Conservation (phyloP, 768 basidiomycete species). For the Suillus brevipes region DNA sequence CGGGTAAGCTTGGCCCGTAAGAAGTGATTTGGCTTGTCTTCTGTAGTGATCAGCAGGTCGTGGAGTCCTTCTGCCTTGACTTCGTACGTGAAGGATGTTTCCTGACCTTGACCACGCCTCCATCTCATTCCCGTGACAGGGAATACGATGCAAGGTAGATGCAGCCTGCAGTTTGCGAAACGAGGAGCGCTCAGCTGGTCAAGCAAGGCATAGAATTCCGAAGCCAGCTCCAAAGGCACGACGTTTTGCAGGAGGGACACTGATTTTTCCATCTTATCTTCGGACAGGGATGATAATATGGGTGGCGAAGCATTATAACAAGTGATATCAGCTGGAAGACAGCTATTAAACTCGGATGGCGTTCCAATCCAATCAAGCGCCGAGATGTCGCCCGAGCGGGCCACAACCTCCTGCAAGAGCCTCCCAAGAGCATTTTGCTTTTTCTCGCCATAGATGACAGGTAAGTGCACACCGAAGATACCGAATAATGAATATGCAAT, state of each 20-base stretch:
- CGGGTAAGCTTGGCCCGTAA: neutral
- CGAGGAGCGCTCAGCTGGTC: neutral
- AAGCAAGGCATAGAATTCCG: neutral
- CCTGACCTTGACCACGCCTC: neutral
- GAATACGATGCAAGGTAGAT: slow-evolving; percentile 2
- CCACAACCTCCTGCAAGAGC: slow-evolving; percentile 1
- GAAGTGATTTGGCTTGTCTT: neutral
- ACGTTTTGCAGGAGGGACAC: neutral
- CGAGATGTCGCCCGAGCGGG: neutral
- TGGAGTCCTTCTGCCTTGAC: neutral
- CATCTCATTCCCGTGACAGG: neutral
- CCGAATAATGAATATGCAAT: slow-evolving; percentile 15
- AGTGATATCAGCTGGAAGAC: neutral
- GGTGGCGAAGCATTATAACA: neutral
- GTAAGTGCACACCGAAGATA: slow-evolving; percentile 8
- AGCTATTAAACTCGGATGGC: slow-evolving; percentile 2
- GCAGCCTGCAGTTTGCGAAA: neutral
- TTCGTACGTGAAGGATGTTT: neutral
- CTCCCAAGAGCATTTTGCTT: neutral
- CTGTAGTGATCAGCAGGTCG: neutral
- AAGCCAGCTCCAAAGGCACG: neutral
- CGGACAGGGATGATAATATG: neutral
- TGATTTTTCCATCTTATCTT: slow-evolving; percentile 1
- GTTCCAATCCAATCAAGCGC: neutral
- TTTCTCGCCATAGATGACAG: neutral